These are phyloP conservation scores for Isoetes taiwanensis DNA, from an alignment of 75 land plant species.

Conservation along the genomic window DNA sequence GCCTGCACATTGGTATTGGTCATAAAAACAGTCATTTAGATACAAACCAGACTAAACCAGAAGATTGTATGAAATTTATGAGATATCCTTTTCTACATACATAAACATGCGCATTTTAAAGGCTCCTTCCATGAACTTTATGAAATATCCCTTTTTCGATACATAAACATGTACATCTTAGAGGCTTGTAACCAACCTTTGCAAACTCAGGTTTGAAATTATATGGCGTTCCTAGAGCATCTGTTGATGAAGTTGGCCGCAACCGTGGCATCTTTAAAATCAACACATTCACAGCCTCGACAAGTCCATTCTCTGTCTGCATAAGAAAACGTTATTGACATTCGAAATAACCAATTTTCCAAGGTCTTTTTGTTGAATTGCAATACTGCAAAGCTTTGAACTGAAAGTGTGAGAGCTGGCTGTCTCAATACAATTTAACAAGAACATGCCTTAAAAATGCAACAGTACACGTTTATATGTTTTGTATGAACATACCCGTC, in stretches of 20 bases:
- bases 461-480: too few species aligned
- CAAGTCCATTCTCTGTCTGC: constrained; percentile 95
- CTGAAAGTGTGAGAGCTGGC: neutral
- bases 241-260: constrained; percentile 47
- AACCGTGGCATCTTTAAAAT: constrained; percentile 83
- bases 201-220: constrained; percentile 74
- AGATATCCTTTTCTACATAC: too few species aligned
- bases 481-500: constrained; percentile 64
- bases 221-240: constrained; percentile 50
- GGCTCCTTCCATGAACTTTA: too few species aligned
- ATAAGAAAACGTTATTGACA: neutral
- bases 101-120: too few species aligned
- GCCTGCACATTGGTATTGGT: constrained; percentile 31
- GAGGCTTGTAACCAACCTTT: constrained; percentile 32
- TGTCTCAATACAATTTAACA: neutral
- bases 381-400: neutral
- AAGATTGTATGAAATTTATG: too few species aligned
- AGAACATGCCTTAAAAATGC: too few species aligned
- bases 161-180: constrained; percentile 1
- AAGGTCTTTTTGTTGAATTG: neutral
- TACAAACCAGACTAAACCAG: too few species aligned
- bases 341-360: neutral
- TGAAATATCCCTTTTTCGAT: too few species aligned
- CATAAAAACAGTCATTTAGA: too few species aligned
- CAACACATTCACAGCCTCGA: constrained; percentile 82